Evolutionary conservation across 2,329 filamentous ascomycete species (phyloP).

Genomic region (Pyrenochaeta sp.): DNA sequence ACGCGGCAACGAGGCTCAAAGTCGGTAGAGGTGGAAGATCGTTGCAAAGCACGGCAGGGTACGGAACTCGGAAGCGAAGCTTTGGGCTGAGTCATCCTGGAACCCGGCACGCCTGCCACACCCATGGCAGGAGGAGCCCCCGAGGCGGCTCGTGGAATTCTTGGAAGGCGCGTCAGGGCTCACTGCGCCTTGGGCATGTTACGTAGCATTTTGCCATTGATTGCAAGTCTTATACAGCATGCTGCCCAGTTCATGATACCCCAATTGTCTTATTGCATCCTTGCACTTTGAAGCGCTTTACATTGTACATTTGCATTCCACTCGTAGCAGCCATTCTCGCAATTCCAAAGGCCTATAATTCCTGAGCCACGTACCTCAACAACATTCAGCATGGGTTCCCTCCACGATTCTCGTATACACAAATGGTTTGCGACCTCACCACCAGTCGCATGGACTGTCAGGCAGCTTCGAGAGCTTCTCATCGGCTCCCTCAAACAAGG

Average conservation of each 20-base stretch:
- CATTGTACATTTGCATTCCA: neutral
- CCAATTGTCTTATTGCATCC: slow-evolving; percentile 5
- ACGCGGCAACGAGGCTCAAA: slow-evolving; percentile 33
- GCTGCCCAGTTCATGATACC: slow-evolving; percentile 33
- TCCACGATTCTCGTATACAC: slow-evolving; percentile 68
- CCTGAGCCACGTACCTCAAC: slow-evolving; percentile 21
- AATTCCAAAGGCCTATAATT: slow-evolving; percentile 15
- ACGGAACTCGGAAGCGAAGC: slow-evolving; percentile 13
- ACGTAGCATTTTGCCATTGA: slow-evolving; percentile 42
- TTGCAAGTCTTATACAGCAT: slow-evolving; percentile 34
- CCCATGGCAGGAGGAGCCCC: slow-evolving; percentile 11
- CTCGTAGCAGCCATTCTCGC: slow-evolving; percentile 6
- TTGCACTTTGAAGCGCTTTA: slow-evolving; percentile 3
- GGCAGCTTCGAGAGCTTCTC: slow-evolving; percentile 80
- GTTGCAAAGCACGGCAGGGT: slow-evolving; percentile 24
- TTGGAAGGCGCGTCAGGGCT: slow-evolving; percentile 39
- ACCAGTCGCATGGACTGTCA: slow-evolving; percentile 88
- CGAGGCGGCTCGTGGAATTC: slow-evolving; percentile 27
- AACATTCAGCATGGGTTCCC: slow-evolving; percentile 52
- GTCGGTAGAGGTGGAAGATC: slow-evolving; percentile 21
- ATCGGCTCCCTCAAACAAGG: slow-evolving; percentile 91
- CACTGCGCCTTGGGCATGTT: slow-evolving; percentile 40
- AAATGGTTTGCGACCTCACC: slow-evolving; percentile 88
- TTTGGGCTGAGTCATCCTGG: slow-evolving; percentile 20
- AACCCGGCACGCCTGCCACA: slow-evolving; percentile 8